Base-by-base conservation (phyloP, 805 yeast genomes). In the Candida pseudoglaebosa region DNA sequence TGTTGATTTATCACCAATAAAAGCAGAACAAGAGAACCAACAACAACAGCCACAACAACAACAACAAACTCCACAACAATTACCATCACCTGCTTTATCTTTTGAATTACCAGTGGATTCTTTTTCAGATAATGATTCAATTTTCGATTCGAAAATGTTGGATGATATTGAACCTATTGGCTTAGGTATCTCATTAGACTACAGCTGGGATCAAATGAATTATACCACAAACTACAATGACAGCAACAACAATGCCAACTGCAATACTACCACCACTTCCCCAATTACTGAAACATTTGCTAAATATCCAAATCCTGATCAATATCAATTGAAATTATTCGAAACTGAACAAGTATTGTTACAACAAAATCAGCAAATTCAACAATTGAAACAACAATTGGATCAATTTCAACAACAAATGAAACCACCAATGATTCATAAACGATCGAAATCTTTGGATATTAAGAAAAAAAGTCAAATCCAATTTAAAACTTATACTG, bases 1-100 rank as follows among this genome's bases (percentile, higher is more conserved):
- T 46, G 73, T 68, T 31, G 72, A 68, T 47, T 64, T 68, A 46
- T 64, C 71, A 14, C 73, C 73, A 15, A 59, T 67, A 19, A 62
- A 62, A 44, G 43, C 53, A 36, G 56, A 50, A 19, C 53, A 54
- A 21, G 56, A 48, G n/a, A n/a, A n/a, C n/a, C n/a, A n/a, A n/a
- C n/a, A n/a, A n/a, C n/a, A n/a, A n/a, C n/a, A n/a, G n/a, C n/a
- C n/a, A n/a, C n/a, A n/a, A n/a, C n/a, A n/a, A n/a, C n/a, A n/a
- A 18, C 45, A 41, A 6, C 52, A 48, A 39, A 32, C 48, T 16
- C 47, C 54, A 13, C 38, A 48, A 18, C 54, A 48, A 41, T 36
- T 49, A 16, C 47, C 54, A 15, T 41, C 50, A 13, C 54, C 54
- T 5, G 39, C 41, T 9, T 33, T 31, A 14, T 40, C 52, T 3